Conservation (phyloP, 306 rosid species). For the Dicorynia guianensis region DNA sequence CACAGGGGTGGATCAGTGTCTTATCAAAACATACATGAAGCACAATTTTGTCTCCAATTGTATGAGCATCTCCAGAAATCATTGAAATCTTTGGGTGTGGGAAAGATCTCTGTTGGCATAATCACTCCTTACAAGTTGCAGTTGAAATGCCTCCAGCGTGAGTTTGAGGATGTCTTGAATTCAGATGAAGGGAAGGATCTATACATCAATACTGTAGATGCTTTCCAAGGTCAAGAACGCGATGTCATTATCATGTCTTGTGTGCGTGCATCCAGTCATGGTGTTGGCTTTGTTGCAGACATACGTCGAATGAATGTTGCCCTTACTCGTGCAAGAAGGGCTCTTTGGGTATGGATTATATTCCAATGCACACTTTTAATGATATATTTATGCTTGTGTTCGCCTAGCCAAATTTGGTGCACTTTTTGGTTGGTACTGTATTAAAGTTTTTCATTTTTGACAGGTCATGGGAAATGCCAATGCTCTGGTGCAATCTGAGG, state of each 20-base stretch:
- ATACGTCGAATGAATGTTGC: slow-evolving; percentile 98
- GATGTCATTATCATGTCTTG: slow-evolving; percentile 99
- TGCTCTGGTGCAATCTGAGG: slow-evolving; percentile 85
- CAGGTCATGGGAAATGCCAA: slow-evolving; percentile 98
- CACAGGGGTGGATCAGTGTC: slow-evolving; percentile 98
- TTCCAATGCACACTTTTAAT: background rate
- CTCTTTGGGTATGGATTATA: slow-evolving; percentile 82
- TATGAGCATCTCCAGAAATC: slow-evolving; percentile 89
- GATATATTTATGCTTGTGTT: background rate
- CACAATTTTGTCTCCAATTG: slow-evolving; percentile 87
- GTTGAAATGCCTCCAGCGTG: slow-evolving; percentile 94
- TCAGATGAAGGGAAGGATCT: slow-evolving; percentile 96
- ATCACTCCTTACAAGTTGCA: slow-evolving; percentile 98
- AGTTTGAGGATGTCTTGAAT: slow-evolving; percentile 83
- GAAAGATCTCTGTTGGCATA: slow-evolving; percentile 86
- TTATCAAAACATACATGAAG: slow-evolving; percentile 89
- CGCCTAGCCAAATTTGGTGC: background rate
- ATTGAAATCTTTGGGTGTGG: slow-evolving; percentile 63
- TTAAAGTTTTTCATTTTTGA: slow-evolving; percentile 35
- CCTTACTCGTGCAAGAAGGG: slow-evolving; percentile 96
- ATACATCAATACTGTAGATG: slow-evolving; percentile 96
- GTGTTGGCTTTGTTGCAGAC: slow-evolving; percentile 97
- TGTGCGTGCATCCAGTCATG: slow-evolving; percentile 93
- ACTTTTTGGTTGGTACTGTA: slow-evolving; percentile 27
- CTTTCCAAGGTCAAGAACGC: slow-evolving; percentile 99